These are phyloP conservation scores for Colletotrichum australisinense DNA, from an alignment of 2,329 filamentous ascomycete species.

Conservation along the genomic window DNA sequence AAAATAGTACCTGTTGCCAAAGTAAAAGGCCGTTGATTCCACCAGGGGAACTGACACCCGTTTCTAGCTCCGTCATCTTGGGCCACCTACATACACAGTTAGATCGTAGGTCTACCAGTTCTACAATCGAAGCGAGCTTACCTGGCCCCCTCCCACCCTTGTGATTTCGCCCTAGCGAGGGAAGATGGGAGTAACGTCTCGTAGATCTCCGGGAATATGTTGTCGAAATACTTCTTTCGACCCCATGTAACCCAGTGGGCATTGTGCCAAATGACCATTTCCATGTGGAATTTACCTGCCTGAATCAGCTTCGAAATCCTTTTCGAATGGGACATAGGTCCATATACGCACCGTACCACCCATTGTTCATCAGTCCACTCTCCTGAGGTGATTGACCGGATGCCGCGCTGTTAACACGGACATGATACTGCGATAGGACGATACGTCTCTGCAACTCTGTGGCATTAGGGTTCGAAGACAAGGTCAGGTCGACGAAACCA, in stretches of 20 bases:
- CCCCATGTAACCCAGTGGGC: conserved; percentile 54
- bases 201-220: conserved; percentile 46
- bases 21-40: conserved; percentile 70
- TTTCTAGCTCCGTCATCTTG: conserved; percentile 63
- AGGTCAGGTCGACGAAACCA: conserved; percentile 54
- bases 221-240: conserved; percentile 48
- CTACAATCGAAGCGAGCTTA: background rate
- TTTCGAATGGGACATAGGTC: conserved; percentile 21
- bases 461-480: conserved; percentile 48
- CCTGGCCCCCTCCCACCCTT: conserved; percentile 45
- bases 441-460: conserved; percentile 57
- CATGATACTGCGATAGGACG: conserved; percentile 55
- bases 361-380: conserved; percentile 53
- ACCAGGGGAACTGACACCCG: conserved; percentile 51
- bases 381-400: conserved; percentile 53
- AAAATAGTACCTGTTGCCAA: conserved; percentile 62
- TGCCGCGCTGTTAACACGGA: conserved; percentile 54
- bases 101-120: background rate
- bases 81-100: conserved; percentile 44
- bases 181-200: conserved; percentile 40
- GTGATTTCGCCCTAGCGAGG: conserved; percentile 40
- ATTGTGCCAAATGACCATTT: conserved; percentile 56
- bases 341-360: conserved; percentile 52
- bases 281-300: conserved; percentile 55
- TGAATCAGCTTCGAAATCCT: conserved; percentile 35